Evolutionary conservation across 2,329 filamentous ascomycete species (phyloP).

Genomic region (Colletotrichum lentis): DNA sequence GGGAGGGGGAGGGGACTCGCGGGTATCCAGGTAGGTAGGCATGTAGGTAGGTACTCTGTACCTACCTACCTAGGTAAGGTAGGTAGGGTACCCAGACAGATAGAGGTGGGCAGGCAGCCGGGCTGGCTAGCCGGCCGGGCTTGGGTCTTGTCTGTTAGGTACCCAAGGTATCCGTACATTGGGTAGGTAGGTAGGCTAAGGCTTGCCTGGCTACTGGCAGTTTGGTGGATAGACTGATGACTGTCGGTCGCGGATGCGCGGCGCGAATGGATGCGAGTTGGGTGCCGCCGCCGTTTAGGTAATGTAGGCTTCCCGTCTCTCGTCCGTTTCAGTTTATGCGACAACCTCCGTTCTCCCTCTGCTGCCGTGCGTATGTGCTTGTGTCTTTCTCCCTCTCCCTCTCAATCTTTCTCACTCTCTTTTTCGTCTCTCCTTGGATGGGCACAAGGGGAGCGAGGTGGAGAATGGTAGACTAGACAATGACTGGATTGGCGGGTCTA

Average conservation of each 20-base stretch:
- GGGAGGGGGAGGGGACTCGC: constrained; percentile 6
- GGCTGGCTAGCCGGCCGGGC: constrained; percentile 7
- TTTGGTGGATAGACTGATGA: constrained; percentile 4
- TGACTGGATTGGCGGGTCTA: constrained; percentile 35
- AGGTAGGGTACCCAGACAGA: no score
- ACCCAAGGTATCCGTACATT: no score
- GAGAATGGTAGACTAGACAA: constrained; percentile 21
- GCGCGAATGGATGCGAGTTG: constrained; percentile 6
- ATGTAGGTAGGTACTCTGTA: no score
- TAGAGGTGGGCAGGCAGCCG: constrained; percentile 13
- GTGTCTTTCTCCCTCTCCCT: background rate
- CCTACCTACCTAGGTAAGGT: no score
- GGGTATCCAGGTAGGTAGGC: no score
- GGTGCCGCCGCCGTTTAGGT: background rate
- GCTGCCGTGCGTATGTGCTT: no score
- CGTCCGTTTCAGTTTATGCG: background rate
- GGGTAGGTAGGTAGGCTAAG: background rate
- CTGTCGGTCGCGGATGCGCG: constrained; percentile 9
- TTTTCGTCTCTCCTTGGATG: constrained; percentile 14
- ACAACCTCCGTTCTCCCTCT: background rate
- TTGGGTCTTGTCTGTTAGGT: background rate
- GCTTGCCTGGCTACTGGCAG: constrained; percentile 22
- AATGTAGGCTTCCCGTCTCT: background rate
- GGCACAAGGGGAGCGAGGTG: constrained; percentile 19
- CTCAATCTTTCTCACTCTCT: background rate